Base-by-base conservation (phyloP, 2,329 filamentous ascomycete genomes). In the Nannizziopsis arthrosporioides region DNA sequence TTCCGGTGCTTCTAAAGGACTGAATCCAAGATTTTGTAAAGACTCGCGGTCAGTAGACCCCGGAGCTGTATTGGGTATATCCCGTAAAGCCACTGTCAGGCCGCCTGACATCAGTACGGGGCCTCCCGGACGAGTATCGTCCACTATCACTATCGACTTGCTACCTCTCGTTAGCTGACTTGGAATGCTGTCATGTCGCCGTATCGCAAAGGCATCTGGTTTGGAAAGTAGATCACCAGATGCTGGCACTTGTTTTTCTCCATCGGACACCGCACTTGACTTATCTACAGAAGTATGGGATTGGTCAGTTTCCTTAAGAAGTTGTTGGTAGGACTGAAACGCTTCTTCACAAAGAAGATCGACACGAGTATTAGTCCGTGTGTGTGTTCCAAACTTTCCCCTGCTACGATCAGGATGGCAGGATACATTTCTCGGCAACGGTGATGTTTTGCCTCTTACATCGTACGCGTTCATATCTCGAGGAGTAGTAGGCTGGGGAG, bases 131-230 rank as follows among this genome's bases (percentile, higher is more conserved):
- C 68, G 67, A 30, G 76, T 78, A 53, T 76, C 76, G 56, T 93
- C 85, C 32, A 94, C 80, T 59, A 94, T 93, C 48, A 94, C 75
- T 55, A 94, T 93, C 0, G 87, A 94, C 60, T 89, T 83, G 70
- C 86, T 94, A n/a, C 86, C 85, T 9, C 74, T 73, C 0, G 87
- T 92, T 39, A 90, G 77, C 48, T 71, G 71, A 54, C 75, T 79
- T 45, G 61, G 55, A 30, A 58, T 51, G 39, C 74, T 66, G 7
- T 65, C 47, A 3, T 51, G 52, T 30, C 41, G 49, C 30, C 30
- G 32, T 55, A 5, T 18, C 47, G 19, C 35, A 27, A 46, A 39
- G 31, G 19, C 37, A 14, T 36, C 48, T 4, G 40, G 7, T 12
- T 37, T 38, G 5, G 32, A 32, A 22, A 5, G 39, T 19, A 34